phyloP scores from a whole-genome alignment of 805 yeast genomes.

The Sugiyamaella chiloensis region DNA sequence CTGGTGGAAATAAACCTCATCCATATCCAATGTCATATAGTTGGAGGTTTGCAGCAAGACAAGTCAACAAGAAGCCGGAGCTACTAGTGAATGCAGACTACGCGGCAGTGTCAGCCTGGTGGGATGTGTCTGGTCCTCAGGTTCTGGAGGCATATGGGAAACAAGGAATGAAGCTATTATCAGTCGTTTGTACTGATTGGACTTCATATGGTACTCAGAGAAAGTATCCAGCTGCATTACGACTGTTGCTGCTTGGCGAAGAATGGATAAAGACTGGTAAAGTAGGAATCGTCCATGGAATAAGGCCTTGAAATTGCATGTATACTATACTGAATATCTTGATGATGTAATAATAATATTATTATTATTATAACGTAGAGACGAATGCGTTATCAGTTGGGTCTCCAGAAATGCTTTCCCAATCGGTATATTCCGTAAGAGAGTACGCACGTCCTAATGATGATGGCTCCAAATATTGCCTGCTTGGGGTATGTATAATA shows the following conservation, averaged over 20 bases:
- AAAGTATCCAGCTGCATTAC: conserved; percentile 71
- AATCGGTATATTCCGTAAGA: not conserved
- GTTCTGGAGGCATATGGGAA: conserved; percentile 57
- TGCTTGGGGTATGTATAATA: conserved; percentile 24
- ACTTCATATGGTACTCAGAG: conserved; percentile 48
- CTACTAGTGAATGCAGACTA: conserved; percentile 66
- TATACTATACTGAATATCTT: too few species aligned
- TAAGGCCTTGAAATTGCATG: conserved; percentile 12
- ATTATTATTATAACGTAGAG: too few species aligned
- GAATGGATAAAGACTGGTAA: conserved; percentile 58
- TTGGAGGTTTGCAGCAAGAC: conserved; percentile 75
- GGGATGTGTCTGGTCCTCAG: conserved; percentile 75
- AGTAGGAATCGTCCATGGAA: conserved; percentile 29
- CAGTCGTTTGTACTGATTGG: conserved; percentile 48
- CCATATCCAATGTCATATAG: conserved; percentile 55
- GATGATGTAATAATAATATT: too few species aligned
- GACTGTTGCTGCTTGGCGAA: conserved; percentile 74
- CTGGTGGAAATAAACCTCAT: conserved; percentile 32
- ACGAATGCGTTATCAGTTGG: too few species aligned
- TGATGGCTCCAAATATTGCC: conserved; percentile 19
- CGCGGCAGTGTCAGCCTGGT: conserved; percentile 75
- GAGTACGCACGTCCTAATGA: conserved; percentile 14
- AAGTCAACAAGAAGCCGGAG: conserved; percentile 48
- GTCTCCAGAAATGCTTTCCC: not conserved
- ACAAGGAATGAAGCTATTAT: conserved; percentile 66